These are phyloP conservation scores for Paracoccidioides lutzii DNA, from an alignment of 2,329 filamentous ascomycete species.

Conservation along the genomic window DNA sequence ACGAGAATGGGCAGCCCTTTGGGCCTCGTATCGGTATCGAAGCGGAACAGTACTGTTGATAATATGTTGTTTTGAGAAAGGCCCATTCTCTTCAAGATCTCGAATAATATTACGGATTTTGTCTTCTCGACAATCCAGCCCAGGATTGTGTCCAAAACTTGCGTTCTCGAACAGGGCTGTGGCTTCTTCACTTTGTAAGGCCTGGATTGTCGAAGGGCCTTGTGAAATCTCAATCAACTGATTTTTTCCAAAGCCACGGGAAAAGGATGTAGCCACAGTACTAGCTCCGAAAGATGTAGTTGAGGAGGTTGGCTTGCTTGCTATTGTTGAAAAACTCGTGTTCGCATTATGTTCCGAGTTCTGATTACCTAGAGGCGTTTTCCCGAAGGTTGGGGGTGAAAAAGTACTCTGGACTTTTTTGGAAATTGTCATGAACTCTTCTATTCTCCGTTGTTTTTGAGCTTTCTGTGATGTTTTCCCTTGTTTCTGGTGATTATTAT, in stretches of 20 bases:
- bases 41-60: constrained; percentile 20
- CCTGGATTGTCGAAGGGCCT: not conserved
- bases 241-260: not conserved
- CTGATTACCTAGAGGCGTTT: not conserved
- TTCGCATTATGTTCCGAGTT: not conserved
- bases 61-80: constrained; percentile 22
- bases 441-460: constrained; percentile 5
- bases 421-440: not conserved
- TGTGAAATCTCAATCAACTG: constrained; percentile 1
- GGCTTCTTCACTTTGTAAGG: not conserved
- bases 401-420: not conserved
- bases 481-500: constrained; percentile 9
- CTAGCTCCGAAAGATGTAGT: constrained; percentile 6
- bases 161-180: not conserved
- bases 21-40: constrained; percentile 27
- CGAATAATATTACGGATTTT: constrained; percentile 15
- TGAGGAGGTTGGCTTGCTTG: not conserved
- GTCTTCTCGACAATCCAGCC: constrained; percentile 3
- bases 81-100: constrained; percentile 21
- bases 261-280: constrained; percentile 8
- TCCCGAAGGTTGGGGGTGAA: no score
- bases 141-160: not conserved
- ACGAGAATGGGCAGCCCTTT: constrained; percentile 23
- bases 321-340: constrained; percentile 5
- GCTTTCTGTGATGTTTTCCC: not conserved